Evolutionary conservation across 1,284 basidiomycete genomes (phyloP), one percentile per base, ranked within the genome.

Genomic region (Cryptococcus wingfieldii): DNA sequence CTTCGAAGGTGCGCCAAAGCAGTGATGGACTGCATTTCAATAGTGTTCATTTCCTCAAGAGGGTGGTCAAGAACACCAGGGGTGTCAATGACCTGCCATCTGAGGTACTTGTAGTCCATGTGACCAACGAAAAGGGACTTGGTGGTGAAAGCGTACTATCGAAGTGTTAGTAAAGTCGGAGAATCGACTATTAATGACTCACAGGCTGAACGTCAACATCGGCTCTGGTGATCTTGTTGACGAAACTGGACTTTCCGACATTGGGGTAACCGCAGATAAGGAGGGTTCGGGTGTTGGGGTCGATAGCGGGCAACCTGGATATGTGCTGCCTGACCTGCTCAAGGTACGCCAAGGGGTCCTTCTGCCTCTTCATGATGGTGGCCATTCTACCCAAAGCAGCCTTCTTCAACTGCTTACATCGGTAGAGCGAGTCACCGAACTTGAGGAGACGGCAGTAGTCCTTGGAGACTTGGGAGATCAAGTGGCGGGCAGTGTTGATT

Each of bases 11-110:
- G 94, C 3, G 93, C 93, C 61, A 97, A 81, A 8, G 93, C 94
- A 41, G 92, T 97, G 76, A 97, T 94, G 68, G 89, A 93, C 80
- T 97, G 93, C 92, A 97, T 97, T 79, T 97, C 94, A 66, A 97
- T 97, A 58, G 93, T 96, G 82, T 96, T 96, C 94, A 97, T 96
- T 59, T 97, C 93, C 77, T 97, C 93, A 44, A 97, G 82, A 2
- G 93, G 93, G 75, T 95, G 91, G 56, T 77, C 76, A 52, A 95
- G 81, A 57, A 95, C 87, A 60, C 92, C 92, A 12, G 92, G 91
- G 41, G 91, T 95, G 80, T 94, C 92, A 68, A 97, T 94, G 47
- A 96, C 93, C 77, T 97, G 93, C 93, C 93, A 97, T 62, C 93
- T 84, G 65, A 97, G 83, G 79, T 97, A 97, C 74, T 93, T 92